phyloP scores from a whole-genome alignment of 1,284 basidiomycete species.

The Athelia sp. region DNA sequence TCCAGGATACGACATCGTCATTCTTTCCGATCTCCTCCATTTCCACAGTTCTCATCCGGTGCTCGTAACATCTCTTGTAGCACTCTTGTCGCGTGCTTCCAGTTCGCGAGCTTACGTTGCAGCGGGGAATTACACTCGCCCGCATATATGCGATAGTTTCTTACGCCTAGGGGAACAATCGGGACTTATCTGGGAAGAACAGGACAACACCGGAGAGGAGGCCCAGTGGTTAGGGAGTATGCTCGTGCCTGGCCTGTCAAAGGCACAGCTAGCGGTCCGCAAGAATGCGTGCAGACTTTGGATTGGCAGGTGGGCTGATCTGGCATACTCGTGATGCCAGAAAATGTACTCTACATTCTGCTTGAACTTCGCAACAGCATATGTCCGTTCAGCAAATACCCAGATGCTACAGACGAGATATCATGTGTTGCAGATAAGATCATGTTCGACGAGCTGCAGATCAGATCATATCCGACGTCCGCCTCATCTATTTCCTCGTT shows the following conservation, averaged over 20 bases:
- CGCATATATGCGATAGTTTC: conserved; percentile 52
- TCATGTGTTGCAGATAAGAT: too few species aligned
- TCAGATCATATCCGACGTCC: too few species aligned
- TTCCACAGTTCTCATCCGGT: conserved; percentile 56
- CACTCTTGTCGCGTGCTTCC: conserved; percentile 39
- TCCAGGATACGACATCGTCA: conserved; percentile 49
- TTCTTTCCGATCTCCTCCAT: conserved; percentile 68
- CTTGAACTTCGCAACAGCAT: too few species aligned
- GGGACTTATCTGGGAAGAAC: conserved; percentile 47
- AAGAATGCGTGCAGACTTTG: conserved; percentile 60
- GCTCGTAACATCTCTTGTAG: conserved; percentile 44
- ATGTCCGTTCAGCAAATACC: too few species aligned
- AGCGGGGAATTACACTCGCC: conserved; percentile 57
- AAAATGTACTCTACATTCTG: too few species aligned
- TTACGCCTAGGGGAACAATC: conserved; percentile 31
- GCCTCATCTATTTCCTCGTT: too few species aligned
- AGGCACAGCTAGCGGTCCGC: conserved; percentile 39
- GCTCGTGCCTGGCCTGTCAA: conserved; percentile 41
- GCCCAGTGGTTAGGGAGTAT: conserved; percentile 44
- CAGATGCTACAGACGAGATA: too few species aligned
- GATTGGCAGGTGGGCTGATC: conserved; percentile 42
- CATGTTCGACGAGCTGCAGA: too few species aligned
- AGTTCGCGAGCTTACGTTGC: conserved; percentile 51
- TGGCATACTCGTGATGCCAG: too few species aligned
- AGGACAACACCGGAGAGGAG: conserved; percentile 21